Conservation (phyloP, 345 rosid species). For the Corchorus olitorius region DNA sequence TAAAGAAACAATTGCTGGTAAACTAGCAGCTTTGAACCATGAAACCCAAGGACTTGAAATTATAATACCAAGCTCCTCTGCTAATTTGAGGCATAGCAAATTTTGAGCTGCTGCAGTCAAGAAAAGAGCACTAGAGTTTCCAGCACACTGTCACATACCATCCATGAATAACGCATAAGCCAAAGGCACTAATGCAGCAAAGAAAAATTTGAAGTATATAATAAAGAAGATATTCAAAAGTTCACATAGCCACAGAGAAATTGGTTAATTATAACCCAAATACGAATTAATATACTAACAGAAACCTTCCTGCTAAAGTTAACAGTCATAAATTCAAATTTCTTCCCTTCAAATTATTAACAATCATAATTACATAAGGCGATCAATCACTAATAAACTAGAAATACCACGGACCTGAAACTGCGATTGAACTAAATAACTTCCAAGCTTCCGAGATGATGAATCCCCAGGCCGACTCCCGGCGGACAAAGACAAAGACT, state of each 20-base stretch:
- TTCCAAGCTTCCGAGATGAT: constrained; percentile 73
- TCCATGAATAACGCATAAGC: constrained; percentile 32
- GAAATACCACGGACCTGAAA: constrained; percentile 61
- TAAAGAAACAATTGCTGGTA: constrained; percentile 76
- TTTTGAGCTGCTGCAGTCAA: constrained; percentile 98
- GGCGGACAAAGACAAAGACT: constrained; percentile 73
- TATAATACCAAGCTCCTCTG: constrained; percentile 89
- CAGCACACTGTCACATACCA: constrained; percentile 61
- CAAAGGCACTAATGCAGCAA: constrained; percentile 1
- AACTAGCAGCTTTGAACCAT: constrained; percentile 94
- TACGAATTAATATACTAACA: neutral
- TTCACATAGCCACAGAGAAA: constrained; percentile 6
- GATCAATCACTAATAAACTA: neutral
- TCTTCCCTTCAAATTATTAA: neutral
- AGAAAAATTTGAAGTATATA: neutral
- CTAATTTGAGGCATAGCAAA: constrained; percentile 87
- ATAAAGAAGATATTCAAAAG: neutral
- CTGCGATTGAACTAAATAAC: constrained; percentile 78
- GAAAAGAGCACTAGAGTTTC: constrained; percentile 94
- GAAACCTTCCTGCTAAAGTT: neutral
- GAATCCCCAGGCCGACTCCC: constrained; percentile 84
- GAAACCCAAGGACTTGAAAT: constrained; percentile 87
- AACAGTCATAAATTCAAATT: neutral
- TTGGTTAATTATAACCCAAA: neutral
- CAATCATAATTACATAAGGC: neutral